Conservation (phyloP, 2,329 filamentous ascomycete species). For the Colletotrichum sp. region DNA sequence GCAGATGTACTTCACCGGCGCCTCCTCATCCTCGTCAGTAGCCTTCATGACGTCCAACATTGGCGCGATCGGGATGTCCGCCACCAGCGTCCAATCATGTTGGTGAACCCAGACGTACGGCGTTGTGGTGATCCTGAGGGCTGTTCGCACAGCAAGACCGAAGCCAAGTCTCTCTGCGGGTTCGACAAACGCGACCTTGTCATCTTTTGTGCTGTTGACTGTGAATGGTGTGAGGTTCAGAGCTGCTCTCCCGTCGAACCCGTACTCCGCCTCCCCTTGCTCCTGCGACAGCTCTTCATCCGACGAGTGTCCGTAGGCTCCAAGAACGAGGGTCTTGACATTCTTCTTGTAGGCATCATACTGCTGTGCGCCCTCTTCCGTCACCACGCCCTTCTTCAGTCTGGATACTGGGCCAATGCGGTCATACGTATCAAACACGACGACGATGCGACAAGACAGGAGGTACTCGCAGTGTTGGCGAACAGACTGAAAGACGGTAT, state of each 20-base stretch:
- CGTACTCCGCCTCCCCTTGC: slow-evolving; percentile 50
- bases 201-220: slow-evolving; percentile 37
- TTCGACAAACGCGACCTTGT: slow-evolving; percentile 53
- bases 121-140: slow-evolving; percentile 49
- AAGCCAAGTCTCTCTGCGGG: slow-evolving; percentile 53
- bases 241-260: slow-evolving; percentile 31
- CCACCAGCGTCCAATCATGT: slow-evolving; percentile 58
- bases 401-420: slow-evolving; percentile 46
- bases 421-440: slow-evolving; percentile 59
- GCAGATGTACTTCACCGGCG: slow-evolving; percentile 57
- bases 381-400: slow-evolving; percentile 60
- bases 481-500: slow-evolving; percentile 51
- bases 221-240: slow-evolving; percentile 26
- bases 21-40: slow-evolving; percentile 27
- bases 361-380: slow-evolving; percentile 43
- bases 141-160: slow-evolving; percentile 57
- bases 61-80: slow-evolving; percentile 46
- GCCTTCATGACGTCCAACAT: slow-evolving; percentile 53
- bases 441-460: slow-evolving; percentile 47
- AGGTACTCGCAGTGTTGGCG: slow-evolving; percentile 44
- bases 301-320: slow-evolving; percentile 25
- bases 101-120: slow-evolving; percentile 63
- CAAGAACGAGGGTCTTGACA: slow-evolving; percentile 45
- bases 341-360: slow-evolving; percentile 53
- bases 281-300: background rate